Evolutionary conservation across 2,329 filamentous ascomycete species (phyloP), one percentile per base, ranked within the genome.

Genomic region (Fusarium domesticum): DNA sequence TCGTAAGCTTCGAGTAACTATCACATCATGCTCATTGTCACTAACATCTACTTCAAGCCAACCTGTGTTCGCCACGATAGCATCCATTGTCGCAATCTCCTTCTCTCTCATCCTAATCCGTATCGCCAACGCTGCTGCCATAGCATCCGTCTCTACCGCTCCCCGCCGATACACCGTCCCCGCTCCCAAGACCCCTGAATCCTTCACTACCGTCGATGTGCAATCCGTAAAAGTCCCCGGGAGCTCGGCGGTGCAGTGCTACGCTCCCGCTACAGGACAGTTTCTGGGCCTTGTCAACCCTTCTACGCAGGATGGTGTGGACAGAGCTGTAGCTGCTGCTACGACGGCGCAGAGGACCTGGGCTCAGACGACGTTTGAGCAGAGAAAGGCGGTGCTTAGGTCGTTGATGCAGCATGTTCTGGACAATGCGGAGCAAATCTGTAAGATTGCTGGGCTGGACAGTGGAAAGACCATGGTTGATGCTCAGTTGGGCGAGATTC

Each of bases 391-490:
- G 58, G 89, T 98, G 35, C 75, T 98, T 51, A 82, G 83, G 48
- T 89, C 89, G 6, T 74, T 98, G 61, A 74, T 95, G 57, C 85
- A 84, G 67, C 84, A 91, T 57, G 77, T 98, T 8, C 78, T 98
- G 46, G 87, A 95, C 53, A 86, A 97, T 64, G 90, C 96, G 65
- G 86, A 92, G 54, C 77, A 85, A 18, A 95, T 98, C 57, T 91
- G 89, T 59, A 79, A 81, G 14, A 81, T 89, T 20, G 92, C 91
- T 38, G 95, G 89, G 61, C 76, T 96, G 28, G 93, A 98, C 69
- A 95, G 89, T 33, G 93, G 93, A 52, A 98, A 98, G 76, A 96
- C 95, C 2, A 87, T 92, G 74, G 83, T 97, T 31, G 93, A 98
- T 69, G 93, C 92, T 1, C 84, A 87, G 56, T 83, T 98, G 43